A percentile compares a stretch with the other conserved stretches of the same genome.
phyloP scores from a whole-genome alignment of 106 monocot species.

The Dendrobium nobile region DNA sequence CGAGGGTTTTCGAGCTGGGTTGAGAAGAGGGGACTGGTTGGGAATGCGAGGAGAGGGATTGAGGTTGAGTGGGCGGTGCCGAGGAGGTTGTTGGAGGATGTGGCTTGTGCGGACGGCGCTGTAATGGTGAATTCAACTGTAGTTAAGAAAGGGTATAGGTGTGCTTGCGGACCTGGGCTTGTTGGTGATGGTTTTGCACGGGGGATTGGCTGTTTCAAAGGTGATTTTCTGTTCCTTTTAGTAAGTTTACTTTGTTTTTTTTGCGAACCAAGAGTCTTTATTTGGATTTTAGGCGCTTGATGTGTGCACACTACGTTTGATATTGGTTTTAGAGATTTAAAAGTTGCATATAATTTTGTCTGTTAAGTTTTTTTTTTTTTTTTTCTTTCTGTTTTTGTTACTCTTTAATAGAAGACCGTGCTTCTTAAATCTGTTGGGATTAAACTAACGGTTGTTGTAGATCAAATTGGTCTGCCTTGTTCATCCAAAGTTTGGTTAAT shows the following conservation, averaged over 20 bases:
- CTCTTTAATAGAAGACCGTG: no score
- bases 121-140: slow-evolving; percentile 52
- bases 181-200: slow-evolving; percentile 66
- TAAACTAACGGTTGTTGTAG: no score
- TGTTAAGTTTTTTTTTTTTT: no score
- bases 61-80: slow-evolving; percentile 92
- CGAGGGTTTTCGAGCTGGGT: slow-evolving; percentile 92
- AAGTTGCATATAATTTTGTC: no score
- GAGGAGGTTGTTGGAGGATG: slow-evolving; percentile 18
- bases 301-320: no score
- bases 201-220: slow-evolving; percentile 70
- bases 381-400: no score
- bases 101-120: slow-evolving; percentile 51
- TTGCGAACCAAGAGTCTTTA: background rate
- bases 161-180: slow-evolving; percentile 40
- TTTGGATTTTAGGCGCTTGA: background rate
- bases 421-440: no score
- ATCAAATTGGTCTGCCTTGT: no score
- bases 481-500: no score
- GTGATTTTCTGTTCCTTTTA: slow-evolving; percentile 8
- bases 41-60: slow-evolving; percentile 34
- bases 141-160: slow-evolving; percentile 53
- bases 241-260: background rate
- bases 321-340: no score
- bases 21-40: background rate